phyloP scores from a whole-genome alignment of 1,139 yeast species.

The Ogataea hybrid region DNA sequence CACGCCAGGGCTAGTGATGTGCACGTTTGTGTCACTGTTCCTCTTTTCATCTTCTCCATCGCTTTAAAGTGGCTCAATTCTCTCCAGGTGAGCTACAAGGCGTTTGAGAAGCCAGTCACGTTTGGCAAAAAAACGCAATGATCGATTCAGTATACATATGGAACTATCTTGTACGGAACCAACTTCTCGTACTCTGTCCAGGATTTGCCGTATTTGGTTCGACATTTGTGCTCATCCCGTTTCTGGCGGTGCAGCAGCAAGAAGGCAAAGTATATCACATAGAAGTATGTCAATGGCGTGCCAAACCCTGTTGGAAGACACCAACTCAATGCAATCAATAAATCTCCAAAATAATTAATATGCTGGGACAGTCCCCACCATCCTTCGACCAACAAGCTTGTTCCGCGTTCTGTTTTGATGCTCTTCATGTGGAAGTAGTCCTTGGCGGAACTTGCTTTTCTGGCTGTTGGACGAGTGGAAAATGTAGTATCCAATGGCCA shows the following conservation, averaged over 20 bases:
- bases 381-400: constrained; percentile 79
- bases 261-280: constrained; percentile 76
- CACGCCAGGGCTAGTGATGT: constrained; percentile 69
- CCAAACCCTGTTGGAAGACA: constrained; percentile 85
- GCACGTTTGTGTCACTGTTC: constrained; percentile 53
- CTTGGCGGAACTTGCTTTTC: constrained; percentile 80
- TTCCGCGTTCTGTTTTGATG: constrained; percentile 73
- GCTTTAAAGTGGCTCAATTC: constrained; percentile 63
- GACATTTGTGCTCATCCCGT: constrained; percentile 90
- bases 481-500: constrained; percentile 66
- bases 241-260: constrained; percentile 82
- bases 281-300: constrained; percentile 84
- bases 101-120: constrained; percentile 69
- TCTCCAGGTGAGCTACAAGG: constrained; percentile 65
- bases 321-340: constrained; percentile 92
- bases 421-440: constrained; percentile 67
- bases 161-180: constrained; percentile 90
- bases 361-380: constrained; percentile 98
- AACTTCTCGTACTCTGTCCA: constrained; percentile 78
- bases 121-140: constrained; percentile 61
- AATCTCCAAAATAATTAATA: constrained; percentile 93
- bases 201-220: constrained; percentile 75
- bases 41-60: constrained; percentile 45
- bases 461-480: constrained; percentile 84
- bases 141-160: constrained; percentile 63